A percentile compares a stretch with the other conserved stretches of the same genome.
Conservation (phyloP, 345 rosid species). For the Eucalyptus paniculata region DNA sequence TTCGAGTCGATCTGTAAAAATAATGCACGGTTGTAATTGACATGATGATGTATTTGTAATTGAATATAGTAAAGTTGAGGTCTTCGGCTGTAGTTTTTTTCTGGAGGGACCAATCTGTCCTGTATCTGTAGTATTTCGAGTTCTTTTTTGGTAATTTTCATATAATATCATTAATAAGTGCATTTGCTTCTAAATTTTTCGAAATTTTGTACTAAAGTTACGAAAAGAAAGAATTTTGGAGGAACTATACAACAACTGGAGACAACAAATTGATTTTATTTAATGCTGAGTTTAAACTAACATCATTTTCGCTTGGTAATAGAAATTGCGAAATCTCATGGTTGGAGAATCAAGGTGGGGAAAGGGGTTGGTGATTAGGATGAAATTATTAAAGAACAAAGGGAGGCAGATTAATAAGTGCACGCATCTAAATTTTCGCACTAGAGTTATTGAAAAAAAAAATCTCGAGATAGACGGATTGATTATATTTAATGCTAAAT, state of each 20-base stretch:
- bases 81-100: not conserved
- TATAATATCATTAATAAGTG: not conserved
- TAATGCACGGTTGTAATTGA: not conserved
- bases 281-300: not conserved
- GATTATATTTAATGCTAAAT: not conserved
- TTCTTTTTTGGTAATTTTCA: not conserved
- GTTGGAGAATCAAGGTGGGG: not conserved
- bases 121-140: not conserved
- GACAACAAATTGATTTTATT: not conserved
- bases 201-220: not conserved
- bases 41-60: not conserved
- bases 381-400: not conserved
- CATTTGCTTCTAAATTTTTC: not conserved
- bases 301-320: not conserved
- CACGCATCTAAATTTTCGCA: too few species aligned
- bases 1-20: not conserved
- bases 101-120: not conserved
- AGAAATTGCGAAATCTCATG: not conserved
- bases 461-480: not conserved
- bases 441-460: too few species aligned
- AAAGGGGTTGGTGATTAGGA: not conserved
- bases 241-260: not conserved
- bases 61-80: not conserved
- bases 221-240: not conserved
- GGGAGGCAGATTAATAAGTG: not conserved